A percentile compares a stretch with the other conserved stretches of the same genome.
Evolutionary conservation across 306 rosid genomes (phyloP).

Genomic region (Begonia masoniana): DNA sequence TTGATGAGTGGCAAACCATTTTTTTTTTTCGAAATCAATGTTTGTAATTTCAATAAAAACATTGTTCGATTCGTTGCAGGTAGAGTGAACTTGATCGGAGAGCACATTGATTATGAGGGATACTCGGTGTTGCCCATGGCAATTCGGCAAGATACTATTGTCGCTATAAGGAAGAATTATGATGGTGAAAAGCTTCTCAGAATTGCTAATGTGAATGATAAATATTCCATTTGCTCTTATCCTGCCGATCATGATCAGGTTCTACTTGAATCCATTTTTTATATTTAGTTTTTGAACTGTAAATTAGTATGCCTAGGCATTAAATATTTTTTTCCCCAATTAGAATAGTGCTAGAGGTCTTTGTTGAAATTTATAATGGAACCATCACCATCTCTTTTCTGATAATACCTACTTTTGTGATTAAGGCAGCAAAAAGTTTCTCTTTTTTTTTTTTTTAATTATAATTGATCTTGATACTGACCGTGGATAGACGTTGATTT

Average conservation of each 20-base stretch:
- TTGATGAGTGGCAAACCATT: no score
- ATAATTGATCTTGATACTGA: no score
- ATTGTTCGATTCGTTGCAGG: constrained; percentile 22
- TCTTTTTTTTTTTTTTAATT: no score
- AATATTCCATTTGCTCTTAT: constrained; percentile 51
- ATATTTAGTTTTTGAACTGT: no score
- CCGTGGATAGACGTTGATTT: no score
- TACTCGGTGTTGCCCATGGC: constrained; percentile 97
- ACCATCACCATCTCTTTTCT: no score
- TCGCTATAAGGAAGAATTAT: constrained; percentile 44
- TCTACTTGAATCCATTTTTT: background rate
- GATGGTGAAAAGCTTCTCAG: constrained; percentile 29
- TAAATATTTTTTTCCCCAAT: no score
- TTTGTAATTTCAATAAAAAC: background rate
- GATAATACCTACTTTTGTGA: no score
- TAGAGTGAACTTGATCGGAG: constrained; percentile 96
- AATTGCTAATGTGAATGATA: constrained; percentile 60
- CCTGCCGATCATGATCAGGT: constrained; percentile 82
- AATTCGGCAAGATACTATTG: constrained; percentile 71
- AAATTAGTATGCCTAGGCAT: no score
- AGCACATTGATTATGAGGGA: constrained; percentile 83
- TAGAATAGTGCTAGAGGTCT: no score
- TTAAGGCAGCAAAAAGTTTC: no score
- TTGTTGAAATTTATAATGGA: no score
- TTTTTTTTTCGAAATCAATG: background rate